phyloP scores from a whole-genome alignment of 192 early-diverging fungal genomes.

The Backusella westeae region DNA sequence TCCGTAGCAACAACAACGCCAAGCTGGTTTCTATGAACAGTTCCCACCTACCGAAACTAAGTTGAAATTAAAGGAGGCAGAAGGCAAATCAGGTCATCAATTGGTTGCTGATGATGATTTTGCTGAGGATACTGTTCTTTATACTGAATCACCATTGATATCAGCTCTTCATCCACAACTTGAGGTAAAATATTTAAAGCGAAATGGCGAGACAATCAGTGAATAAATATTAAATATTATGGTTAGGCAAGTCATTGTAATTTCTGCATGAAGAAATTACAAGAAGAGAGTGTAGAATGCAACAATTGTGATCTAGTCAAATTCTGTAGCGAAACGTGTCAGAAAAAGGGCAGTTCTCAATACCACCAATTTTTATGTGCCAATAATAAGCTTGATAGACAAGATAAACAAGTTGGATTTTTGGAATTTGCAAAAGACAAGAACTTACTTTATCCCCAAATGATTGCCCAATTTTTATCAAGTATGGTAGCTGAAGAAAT shows the following conservation, averaged over 20 bases:
- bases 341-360: slow-evolving; percentile 53
- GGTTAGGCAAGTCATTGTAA: slow-evolving; percentile 59
- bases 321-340: slow-evolving; percentile 72
- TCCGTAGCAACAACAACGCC: slow-evolving; percentile 59
- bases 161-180: slow-evolving; percentile 66
- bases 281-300: slow-evolving; percentile 46
- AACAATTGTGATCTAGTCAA: slow-evolving; percentile 56
- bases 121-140: slow-evolving; percentile 71
- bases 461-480: slow-evolving; percentile 86
- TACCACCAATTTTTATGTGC: slow-evolving; percentile 71
- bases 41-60: slow-evolving; percentile 78
- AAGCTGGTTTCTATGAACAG: slow-evolving; percentile 75
- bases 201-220: background rate
- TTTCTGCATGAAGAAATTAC: slow-evolving; percentile 68
- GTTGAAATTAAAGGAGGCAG: slow-evolving; percentile 62
- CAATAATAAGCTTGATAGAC: slow-evolving; percentile 25
- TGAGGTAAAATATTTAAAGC: slow-evolving; percentile 40
- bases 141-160: slow-evolving; percentile 69
- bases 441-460: slow-evolving; percentile 60
- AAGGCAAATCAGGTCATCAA: slow-evolving; percentile 58
- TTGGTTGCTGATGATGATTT: slow-evolving; percentile 74
- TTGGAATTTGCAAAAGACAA: slow-evolving; percentile 26
- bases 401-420: background rate
- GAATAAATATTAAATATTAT: background rate
- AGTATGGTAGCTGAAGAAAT: slow-evolving; percentile 79